These are phyloP conservation scores for Pichia kudriavzevii DNA, from an alignment of 1,139 yeast genomes.

Conservation along the genomic window DNA sequence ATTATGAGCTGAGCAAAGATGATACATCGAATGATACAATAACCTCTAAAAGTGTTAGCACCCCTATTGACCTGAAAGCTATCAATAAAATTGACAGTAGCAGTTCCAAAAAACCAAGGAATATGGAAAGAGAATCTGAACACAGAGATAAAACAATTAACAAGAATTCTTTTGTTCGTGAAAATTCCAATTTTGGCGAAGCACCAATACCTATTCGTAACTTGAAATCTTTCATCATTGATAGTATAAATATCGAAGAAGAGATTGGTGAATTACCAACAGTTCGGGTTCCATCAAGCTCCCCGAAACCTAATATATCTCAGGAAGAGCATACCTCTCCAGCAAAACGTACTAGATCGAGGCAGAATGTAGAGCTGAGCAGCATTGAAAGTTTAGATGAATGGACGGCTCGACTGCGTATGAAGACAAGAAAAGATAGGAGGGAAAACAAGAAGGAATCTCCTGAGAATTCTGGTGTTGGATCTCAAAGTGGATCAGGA, in stretches of 20 bases:
- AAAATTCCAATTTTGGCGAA: background rate
- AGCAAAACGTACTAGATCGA: conserved; percentile 7
- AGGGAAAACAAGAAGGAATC: conserved; percentile 2
- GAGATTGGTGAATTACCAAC: background rate
- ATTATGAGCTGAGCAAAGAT: background rate
- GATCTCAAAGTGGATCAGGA: background rate
- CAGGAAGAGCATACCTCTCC: background rate
- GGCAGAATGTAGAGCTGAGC: background rate
- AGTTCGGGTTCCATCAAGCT: conserved; percentile 3
- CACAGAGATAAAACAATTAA: background rate
- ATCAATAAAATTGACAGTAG: too few species aligned
- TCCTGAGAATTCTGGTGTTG: too few species aligned
- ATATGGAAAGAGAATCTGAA: background rate
- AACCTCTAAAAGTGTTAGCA: background rate
- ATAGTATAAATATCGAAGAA: conserved; percentile 8
- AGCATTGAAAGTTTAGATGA: conserved; percentile 3
- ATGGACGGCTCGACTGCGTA: background rate
- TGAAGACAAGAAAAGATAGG: background rate
- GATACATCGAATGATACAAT: background rate
- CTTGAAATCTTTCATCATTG: conserved; percentile 12
- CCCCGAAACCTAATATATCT: background rate
- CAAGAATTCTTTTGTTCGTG: background rate
- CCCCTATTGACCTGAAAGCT: too few species aligned
- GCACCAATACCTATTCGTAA: background rate
- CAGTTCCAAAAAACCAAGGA: too few species aligned